Evolutionary conservation across 2,329 filamentous ascomycete genomes (phyloP).

Genomic region (Pyrenophora teres): DNA sequence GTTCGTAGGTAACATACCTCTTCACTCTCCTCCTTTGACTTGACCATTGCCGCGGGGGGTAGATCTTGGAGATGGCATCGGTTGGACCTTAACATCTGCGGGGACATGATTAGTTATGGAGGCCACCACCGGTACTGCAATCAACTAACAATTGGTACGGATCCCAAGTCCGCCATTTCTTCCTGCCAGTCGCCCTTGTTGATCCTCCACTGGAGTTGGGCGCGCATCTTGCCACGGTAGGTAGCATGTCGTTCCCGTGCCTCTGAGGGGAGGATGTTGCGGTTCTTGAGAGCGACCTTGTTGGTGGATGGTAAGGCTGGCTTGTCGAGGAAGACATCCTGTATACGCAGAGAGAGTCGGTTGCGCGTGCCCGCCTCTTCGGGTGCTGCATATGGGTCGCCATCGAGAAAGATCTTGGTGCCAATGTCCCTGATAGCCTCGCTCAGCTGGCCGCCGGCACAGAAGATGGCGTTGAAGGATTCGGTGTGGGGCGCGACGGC

Average conservation of each 20-base stretch:
- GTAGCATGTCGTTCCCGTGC: slow-evolving; percentile 92
- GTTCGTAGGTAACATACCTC: too few relatives aligned
- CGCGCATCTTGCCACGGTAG: slow-evolving; percentile 85
- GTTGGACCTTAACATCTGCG: slow-evolving; percentile 66
- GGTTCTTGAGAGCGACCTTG: slow-evolving; percentile 76
- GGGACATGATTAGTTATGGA: neutral
- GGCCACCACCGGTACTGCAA: too few relatives aligned
- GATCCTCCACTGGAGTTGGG: slow-evolving; percentile 80
- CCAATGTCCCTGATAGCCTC: slow-evolving; percentile 87
- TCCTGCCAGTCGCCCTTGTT: slow-evolving; percentile 86
- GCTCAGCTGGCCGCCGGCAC: slow-evolving; percentile 71
- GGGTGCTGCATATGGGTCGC: slow-evolving; percentile 59
- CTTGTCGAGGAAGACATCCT: slow-evolving; percentile 81
- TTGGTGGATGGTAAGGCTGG: slow-evolving; percentile 78
- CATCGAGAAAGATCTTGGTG: slow-evolving; percentile 83
- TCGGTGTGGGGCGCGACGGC: slow-evolving; percentile 93
- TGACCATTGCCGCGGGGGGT: slow-evolving; percentile 79
- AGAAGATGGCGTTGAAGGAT: slow-evolving; percentile 91
- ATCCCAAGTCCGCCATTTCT: slow-evolving; percentile 81
- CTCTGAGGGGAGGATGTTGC: slow-evolving; percentile 88
- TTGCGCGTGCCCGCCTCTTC: slow-evolving; percentile 70
- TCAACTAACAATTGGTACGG: slow-evolving; percentile 72
- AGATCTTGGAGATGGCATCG: slow-evolving; percentile 87
- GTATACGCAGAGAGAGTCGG: slow-evolving; percentile 75
- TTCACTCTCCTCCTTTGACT: slow-evolving; percentile 86